phyloP scores from a whole-genome alignment of 495 filamentous ascomycete species.

The Oidiodendron maius region DNA sequence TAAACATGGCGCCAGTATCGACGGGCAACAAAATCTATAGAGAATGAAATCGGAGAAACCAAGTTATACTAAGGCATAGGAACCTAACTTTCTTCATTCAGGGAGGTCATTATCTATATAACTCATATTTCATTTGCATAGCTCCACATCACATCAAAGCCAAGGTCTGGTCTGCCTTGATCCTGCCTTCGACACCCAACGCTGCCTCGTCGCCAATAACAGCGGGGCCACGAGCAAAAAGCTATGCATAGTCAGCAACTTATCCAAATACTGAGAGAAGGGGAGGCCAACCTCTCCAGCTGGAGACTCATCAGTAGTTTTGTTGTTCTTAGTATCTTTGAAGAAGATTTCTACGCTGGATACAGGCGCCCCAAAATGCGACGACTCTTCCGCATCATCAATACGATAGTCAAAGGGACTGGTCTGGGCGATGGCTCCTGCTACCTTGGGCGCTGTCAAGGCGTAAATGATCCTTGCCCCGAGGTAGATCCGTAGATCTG shows the following conservation, averaged over 20 bases:
- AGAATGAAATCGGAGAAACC: too few species aligned
- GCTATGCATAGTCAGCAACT: constrained; percentile 30
- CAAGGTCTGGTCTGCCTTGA: constrained; percentile 51
- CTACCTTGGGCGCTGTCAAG: constrained; percentile 72
- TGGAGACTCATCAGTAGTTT: constrained; percentile 50
- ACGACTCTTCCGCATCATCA: constrained; percentile 32
- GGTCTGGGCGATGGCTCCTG: constrained; percentile 80
- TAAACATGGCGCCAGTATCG: too few species aligned
- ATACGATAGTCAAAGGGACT: constrained; percentile 82
- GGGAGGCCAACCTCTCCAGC: constrained; percentile 54
- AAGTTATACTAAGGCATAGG: too few species aligned
- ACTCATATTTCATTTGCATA: too few species aligned
- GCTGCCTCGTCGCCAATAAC: constrained; percentile 58
- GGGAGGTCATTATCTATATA: too few species aligned
- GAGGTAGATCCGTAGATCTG: constrained; percentile 74
- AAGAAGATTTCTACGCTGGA: constrained; percentile 75
- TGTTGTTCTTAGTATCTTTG: constrained; percentile 49
- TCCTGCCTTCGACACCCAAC: constrained; percentile 50
- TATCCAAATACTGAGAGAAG: constrained; percentile 1
- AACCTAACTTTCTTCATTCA: too few species aligned
- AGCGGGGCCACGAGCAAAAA: constrained; percentile 59
- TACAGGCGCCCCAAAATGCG: constrained; percentile 79
- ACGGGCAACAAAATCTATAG: too few species aligned
- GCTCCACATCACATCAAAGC: constrained; percentile 29
- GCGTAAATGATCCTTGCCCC: constrained; percentile 80